Percentiles rank a stretch among this genome's conserved stretches.
Conservation (phyloP, 2,329 filamentous ascomycete species). For the Cercospora sp. region DNA sequence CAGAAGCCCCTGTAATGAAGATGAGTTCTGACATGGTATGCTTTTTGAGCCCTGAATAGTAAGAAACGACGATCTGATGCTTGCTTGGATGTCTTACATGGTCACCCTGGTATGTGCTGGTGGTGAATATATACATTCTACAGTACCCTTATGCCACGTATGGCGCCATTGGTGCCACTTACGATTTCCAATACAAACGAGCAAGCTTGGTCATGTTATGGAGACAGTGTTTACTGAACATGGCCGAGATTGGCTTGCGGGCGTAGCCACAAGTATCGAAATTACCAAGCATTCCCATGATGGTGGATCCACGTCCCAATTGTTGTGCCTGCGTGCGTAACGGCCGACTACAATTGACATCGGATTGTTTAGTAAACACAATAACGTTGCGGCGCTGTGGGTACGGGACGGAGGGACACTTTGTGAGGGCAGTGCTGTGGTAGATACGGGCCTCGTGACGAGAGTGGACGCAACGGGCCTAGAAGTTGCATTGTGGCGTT, state of each 20-base stretch:
- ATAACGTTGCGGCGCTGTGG: not conserved
- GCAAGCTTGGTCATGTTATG: not conserved
- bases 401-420: not conserved
- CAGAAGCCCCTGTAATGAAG: conserved; percentile 34
- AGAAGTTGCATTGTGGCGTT: not conserved
- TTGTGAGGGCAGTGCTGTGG: not conserved
- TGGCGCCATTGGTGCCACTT: not conserved
- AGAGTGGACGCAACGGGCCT: not conserved
- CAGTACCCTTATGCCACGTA: not conserved
- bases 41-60: not conserved
- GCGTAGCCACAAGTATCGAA: not conserved
- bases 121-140: not conserved
- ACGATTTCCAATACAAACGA: not conserved
- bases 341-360: not conserved
- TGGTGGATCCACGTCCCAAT: not conserved
- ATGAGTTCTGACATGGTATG: conserved; percentile 8
- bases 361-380: not conserved
- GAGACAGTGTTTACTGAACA: not conserved
- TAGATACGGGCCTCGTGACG: not conserved
- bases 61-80: not conserved
- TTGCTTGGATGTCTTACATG: not conserved
- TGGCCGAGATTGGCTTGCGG: not conserved
- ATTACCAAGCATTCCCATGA: not conserved
- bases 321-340: not conserved
- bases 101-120: not conserved